Evolutionary conservation across 192 early-diverging fungal genomes (phyloP).

Genomic region (Backusella circina): DNA sequence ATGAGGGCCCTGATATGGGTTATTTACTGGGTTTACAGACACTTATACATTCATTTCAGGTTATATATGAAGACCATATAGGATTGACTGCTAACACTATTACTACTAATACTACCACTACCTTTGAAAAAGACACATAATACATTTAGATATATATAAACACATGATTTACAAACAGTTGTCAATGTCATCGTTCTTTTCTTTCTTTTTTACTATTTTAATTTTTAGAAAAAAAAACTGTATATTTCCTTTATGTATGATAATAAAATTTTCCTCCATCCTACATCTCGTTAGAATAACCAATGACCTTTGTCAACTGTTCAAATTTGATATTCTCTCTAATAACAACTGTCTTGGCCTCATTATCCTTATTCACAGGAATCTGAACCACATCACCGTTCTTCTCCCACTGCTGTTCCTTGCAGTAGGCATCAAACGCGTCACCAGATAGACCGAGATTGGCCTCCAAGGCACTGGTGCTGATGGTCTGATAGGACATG

Average conservation of each 20-base stretch:
- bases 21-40: constrained; percentile 75
- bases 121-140: neutral
- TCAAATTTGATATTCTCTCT: constrained; percentile 90
- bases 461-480: constrained; percentile 44
- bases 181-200: neutral
- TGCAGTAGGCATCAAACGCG: constrained; percentile 56
- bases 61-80: constrained; percentile 46
- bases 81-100: too few species aligned
- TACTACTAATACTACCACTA: neutral
- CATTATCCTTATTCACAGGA: constrained; percentile 80
- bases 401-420: constrained; percentile 60
- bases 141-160: neutral
- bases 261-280: neutral
- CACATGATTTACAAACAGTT: neutral
- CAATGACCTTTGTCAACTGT: constrained; percentile 45
- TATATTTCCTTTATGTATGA: neutral
- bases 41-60: constrained; percentile 64
- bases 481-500: constrained; percentile 83
- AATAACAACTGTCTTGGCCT: constrained; percentile 80
- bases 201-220: neutral
- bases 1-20: constrained; percentile 62
- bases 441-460: constrained; percentile 71
- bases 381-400: constrained; percentile 59
- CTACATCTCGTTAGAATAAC: constrained; percentile 40
- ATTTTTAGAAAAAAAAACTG: neutral